Evolutionary conservation across 2,329 filamentous ascomycete genomes (phyloP), one percentile per base, ranked within the genome.

Genomic region (Plenodomus lindquistii): DNA sequence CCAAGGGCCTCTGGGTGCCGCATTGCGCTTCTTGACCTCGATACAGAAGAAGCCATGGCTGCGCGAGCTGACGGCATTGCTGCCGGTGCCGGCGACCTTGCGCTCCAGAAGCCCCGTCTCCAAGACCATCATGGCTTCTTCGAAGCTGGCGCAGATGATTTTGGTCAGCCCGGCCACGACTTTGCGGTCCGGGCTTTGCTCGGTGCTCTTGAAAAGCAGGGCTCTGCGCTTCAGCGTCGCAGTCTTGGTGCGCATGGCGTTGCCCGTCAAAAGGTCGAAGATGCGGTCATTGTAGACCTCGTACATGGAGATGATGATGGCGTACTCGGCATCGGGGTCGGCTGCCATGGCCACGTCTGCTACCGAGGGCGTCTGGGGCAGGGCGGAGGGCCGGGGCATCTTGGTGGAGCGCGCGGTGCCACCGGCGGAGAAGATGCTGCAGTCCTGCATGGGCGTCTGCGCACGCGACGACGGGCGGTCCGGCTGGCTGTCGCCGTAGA

Each of bases 201-300:
- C 92, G 0, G 94, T 97, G 19, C 86, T 85, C 72, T 97, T 99
- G 81, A 97, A 99, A 0, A 96, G 78, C 2, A 99, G 76, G 0
- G 90, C 86, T 21, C 92, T 84, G n/a, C 94, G 85, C 53, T 78
- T 77, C n/a, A 77, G 72, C 21, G 73, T 75, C 21, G 73, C 72
- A 40, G 71, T 66, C 53, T 77, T 86, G 4, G 80, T 79, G 29
- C 81, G 81, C 53, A 81, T 81, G 18, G 79, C 73, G 2, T 83
- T 81, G 0, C 80, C 78, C 0, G 87, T 88, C 1, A 99, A 79
- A 0, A 99, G 84, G 65, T 99, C 94, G 70, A 95, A 97, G 58
- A 99, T 97, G 29, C 92, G 86, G 74, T 99, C 93, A 67, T 99
- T 99, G 77, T 99, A 97, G 1, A 99, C 93, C 72, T 99, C 94